phyloP scores from a whole-genome alignment of 192 early-diverging fungal genomes.

The Umbelopsis sp. region DNA sequence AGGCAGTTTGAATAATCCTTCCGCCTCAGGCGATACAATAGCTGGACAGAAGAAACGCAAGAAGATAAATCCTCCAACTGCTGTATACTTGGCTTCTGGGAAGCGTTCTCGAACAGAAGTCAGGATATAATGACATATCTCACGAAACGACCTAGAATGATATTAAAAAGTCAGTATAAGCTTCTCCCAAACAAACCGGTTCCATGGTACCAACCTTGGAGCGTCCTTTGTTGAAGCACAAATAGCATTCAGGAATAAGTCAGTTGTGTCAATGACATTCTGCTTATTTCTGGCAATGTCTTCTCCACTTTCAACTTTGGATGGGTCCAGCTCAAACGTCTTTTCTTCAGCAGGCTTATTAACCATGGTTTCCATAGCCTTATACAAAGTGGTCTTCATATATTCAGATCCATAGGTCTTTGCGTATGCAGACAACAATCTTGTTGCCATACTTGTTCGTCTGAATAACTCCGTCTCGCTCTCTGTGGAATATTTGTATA shows the following conservation, averaged over 20 bases:
- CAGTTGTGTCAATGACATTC: constrained; percentile 77
- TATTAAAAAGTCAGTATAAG: neutral
- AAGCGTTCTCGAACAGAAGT: constrained; percentile 78
- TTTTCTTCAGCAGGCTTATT: constrained; percentile 64
- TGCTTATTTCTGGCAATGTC: constrained; percentile 72
- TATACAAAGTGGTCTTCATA: constrained; percentile 76
- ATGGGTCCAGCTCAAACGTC: constrained; percentile 90
- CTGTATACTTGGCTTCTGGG: constrained; percentile 80
- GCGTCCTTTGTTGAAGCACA: constrained; percentile 68
- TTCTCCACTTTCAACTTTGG: constrained; percentile 67
- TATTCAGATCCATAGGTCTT: constrained; percentile 82
- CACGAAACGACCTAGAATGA: constrained; percentile 56
- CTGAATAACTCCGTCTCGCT: constrained; percentile 86
- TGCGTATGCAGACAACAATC: constrained; percentile 82
- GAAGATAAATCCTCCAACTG: constrained; percentile 95
- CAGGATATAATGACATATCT: constrained; percentile 82
- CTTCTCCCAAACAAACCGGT: neutral
- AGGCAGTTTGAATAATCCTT: constrained; percentile 65
- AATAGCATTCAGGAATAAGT: constrained; percentile 84
- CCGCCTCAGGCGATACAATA: constrained; percentile 89
- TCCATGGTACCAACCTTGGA: constrained; percentile 49
- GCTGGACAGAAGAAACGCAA: constrained; percentile 95
- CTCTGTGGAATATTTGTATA: constrained; percentile 22
- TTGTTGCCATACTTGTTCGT: constrained; percentile 89
- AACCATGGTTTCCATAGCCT: constrained; percentile 72